These are phyloP conservation scores for Antrodiella citrinella DNA, from an alignment of 768 basidiomycete genomes.

Conservation along the genomic window DNA sequence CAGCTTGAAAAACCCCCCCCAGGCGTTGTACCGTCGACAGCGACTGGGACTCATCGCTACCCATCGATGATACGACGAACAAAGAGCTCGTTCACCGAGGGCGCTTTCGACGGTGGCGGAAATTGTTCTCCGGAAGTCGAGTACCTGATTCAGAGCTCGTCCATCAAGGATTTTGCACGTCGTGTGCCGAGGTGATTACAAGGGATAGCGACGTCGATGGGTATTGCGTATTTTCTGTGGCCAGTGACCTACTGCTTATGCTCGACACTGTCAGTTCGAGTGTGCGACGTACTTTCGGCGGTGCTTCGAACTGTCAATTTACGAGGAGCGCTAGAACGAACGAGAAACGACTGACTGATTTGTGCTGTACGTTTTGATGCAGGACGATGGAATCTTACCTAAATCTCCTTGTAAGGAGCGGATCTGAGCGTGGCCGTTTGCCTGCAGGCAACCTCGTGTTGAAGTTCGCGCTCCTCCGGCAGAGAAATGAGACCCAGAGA, in stretches of 20 bases:
- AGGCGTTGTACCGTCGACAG: not conserved
- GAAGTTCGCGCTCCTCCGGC: slow-evolving; percentile 14
- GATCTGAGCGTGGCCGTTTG: slow-evolving; percentile 16
- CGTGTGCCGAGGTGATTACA: not conserved
- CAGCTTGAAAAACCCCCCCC: not conserved
- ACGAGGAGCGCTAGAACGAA: not conserved
- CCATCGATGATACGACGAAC: not conserved
- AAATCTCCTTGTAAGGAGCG: slow-evolving; percentile 19
- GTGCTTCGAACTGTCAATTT: not conserved
- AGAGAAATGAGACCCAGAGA: slow-evolving; percentile 11
- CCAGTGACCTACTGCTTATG: not conserved
- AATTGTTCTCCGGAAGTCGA: not conserved
- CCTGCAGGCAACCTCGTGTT: slow-evolving; percentile 27
- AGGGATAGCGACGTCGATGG: too few species aligned
- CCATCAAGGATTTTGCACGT: not conserved
- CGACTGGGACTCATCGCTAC: not conserved
- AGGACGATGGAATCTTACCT: slow-evolving; percentile 14
- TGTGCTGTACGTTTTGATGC: not conserved
- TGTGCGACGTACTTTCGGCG: not conserved
- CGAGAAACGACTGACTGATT: not conserved
- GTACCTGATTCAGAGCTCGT: not conserved
- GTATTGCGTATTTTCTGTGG: too few species aligned
- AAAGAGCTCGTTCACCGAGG: not conserved
- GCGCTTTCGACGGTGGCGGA: not conserved
- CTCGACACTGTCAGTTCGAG: not conserved